Conservation (phyloP, 2,329 filamentous ascomycete genomes). For the Atkinsonella hypoxylon region DNA sequence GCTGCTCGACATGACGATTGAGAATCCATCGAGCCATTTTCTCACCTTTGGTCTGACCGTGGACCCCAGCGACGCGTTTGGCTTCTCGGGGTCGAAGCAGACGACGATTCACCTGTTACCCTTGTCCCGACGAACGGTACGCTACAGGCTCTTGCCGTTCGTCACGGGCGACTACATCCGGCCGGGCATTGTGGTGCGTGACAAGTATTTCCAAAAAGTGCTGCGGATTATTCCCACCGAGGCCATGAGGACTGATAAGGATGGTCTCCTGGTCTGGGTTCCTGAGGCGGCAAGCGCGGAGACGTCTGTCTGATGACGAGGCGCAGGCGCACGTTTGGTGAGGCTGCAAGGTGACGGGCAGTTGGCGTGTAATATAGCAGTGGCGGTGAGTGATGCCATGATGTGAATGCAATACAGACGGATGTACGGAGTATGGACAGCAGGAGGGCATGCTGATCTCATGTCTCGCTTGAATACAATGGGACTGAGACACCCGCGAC, state of each 20-base stretch:
- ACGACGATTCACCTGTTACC: constrained; percentile 72
- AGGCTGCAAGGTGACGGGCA: background rate
- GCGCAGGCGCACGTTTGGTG: too few relatives aligned
- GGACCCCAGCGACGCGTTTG: constrained; percentile 87
- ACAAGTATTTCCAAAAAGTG: constrained; percentile 89
- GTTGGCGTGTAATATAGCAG: background rate
- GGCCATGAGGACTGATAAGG: constrained; percentile 54
- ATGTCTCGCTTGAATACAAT: too few relatives aligned
- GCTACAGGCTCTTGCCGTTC: constrained; percentile 63
- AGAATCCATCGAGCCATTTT: constrained; percentile 91
- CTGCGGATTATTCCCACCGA: constrained; percentile 70
- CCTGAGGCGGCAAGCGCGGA: constrained; percentile 19
- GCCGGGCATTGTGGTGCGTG: constrained; percentile 65
- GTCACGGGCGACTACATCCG: constrained; percentile 54
- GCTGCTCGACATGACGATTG: constrained; percentile 52
- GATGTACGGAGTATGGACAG: too few relatives aligned
- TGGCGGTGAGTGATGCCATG: background rate
- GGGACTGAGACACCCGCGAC: too few relatives aligned
- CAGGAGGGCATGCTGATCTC: too few relatives aligned
- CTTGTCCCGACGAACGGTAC: constrained; percentile 60
- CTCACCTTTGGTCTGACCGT: constrained; percentile 85
- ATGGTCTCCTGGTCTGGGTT: constrained; percentile 52
- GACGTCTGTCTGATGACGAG: background rate
- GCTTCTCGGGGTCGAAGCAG: constrained; percentile 80
- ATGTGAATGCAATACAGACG: too few relatives aligned